Conservation (phyloP, 345 rosid species). For the Populus simonii region DNA sequence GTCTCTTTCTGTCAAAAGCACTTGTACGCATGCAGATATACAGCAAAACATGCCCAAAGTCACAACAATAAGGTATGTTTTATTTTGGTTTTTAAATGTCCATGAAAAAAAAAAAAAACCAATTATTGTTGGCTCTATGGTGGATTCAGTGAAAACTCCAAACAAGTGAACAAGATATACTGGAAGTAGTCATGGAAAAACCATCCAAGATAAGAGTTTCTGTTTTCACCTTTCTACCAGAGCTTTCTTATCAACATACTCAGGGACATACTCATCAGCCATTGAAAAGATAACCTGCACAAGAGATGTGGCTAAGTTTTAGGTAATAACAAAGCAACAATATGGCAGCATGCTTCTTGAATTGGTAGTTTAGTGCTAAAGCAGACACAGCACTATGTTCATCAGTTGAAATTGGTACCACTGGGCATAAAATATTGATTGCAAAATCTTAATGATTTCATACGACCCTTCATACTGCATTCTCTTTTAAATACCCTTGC, state of each 20-base stretch:
- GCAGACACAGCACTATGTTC: not conserved
- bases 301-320: not conserved
- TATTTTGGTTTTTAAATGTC: not conserved
- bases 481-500: not conserved
- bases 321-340: not conserved
- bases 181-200: not conserved
- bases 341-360: not conserved
- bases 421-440: not conserved
- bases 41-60: not conserved
- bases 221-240: conserved; percentile 69
- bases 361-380: not conserved
- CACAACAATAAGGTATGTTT: not conserved
- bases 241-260: conserved; percentile 80
- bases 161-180: not conserved
- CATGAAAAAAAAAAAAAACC: not conserved
- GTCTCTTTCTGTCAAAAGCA: not conserved
- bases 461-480: not conserved
- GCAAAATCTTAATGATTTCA: not conserved
- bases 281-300: conserved; percentile 83
- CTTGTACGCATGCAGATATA: not conserved
- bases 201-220: not conserved
- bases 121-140: not conserved
- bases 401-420: not conserved
- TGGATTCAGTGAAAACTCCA: not conserved
- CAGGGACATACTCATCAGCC: conserved; percentile 90